Evolutionary conservation across 1,284 basidiomycete species (phyloP).

Genomic region (Ustilago hordei): DNA sequence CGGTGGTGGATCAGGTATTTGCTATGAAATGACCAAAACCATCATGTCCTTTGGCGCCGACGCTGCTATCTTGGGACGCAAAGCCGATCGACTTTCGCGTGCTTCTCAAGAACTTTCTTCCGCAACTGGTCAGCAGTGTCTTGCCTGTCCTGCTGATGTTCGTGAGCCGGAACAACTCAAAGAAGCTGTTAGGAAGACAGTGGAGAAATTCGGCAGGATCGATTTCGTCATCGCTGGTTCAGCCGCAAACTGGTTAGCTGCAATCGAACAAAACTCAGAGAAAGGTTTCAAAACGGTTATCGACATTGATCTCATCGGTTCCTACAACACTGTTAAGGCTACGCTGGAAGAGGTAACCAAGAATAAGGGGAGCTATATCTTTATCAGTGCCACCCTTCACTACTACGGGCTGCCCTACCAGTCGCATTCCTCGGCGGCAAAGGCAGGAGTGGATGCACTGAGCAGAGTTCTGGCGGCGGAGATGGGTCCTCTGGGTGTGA

Average conservation of each 20-base stretch:
- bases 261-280: conserved; percentile 64
- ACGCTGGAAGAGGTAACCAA: conserved; percentile 61
- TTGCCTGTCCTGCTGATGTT: conserved; percentile 85
- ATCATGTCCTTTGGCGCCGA: conserved; percentile 85
- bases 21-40: conserved; percentile 80
- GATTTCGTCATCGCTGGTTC: conserved; percentile 94
- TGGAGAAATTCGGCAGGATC: conserved; percentile 84
- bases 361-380: conserved; percentile 81
- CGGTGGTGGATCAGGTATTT: conserved; percentile 78
- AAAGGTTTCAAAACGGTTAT: conserved; percentile 85
- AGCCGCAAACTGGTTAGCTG: conserved; percentile 69
- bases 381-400: conserved; percentile 91
- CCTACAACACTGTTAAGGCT: conserved; percentile 83
- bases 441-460: conserved; percentile 91
- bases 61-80: conserved; percentile 85
- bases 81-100: conserved; percentile 81
- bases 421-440: conserved; percentile 92
- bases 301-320: conserved; percentile 92
- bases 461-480: conserved; percentile 87
- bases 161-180: conserved; percentile 80
- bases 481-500: conserved; percentile 90
- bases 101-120: conserved; percentile 80
- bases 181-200: conserved; percentile 80
- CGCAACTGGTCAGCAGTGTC: conserved; percentile 77
- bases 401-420: conserved; percentile 90